Evolutionary conservation across 225 moss, liverwort and hornwort species (phyloP).

Genomic region (Sphagnum tenellum): DNA sequence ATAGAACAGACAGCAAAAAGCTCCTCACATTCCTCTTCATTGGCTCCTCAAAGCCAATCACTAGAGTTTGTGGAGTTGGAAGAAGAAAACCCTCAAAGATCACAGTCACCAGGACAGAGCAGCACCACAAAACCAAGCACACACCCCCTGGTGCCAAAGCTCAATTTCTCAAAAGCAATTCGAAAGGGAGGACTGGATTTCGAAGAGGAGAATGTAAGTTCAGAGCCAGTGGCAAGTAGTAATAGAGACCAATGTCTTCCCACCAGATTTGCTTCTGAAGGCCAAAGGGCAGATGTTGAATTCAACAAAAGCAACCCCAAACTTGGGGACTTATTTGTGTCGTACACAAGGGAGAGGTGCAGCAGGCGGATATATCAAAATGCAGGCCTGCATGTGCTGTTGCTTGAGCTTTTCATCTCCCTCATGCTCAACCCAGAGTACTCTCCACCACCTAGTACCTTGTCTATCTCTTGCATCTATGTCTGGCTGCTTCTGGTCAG

Average conservation of each 20-base stretch:
- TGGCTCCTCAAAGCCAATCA: too few species aligned
- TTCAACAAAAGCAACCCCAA: too few species aligned
- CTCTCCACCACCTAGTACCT: constrained; percentile 2
- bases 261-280: background rate
- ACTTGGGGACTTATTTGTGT: background rate
- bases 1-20: too few species aligned
- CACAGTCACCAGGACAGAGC: too few species aligned
- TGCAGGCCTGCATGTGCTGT: constrained; percentile 42
- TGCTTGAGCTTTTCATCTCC: constrained; percentile 70
- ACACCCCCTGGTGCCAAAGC: constrained; percentile 42
- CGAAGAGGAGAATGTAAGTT: background rate
- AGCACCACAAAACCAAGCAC: background rate
- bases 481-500: background rate
- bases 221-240: background rate
- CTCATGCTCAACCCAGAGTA: constrained; percentile 79
- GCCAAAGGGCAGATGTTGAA: too few species aligned
- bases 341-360: constrained; percentile 34
- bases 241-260: background rate
- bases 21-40: too few species aligned
- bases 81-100: too few species aligned
- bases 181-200: constrained; percentile 25
- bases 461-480: background rate
- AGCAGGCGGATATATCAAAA: constrained; percentile 53
- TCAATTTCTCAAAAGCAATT: constrained; percentile 52
- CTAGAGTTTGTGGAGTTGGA: too few species aligned